Evolutionary conservation across 2,329 filamentous ascomycete species (phyloP), one percentile per base, ranked within the genome.

Genomic region (Verticillium tricorpus): DNA sequence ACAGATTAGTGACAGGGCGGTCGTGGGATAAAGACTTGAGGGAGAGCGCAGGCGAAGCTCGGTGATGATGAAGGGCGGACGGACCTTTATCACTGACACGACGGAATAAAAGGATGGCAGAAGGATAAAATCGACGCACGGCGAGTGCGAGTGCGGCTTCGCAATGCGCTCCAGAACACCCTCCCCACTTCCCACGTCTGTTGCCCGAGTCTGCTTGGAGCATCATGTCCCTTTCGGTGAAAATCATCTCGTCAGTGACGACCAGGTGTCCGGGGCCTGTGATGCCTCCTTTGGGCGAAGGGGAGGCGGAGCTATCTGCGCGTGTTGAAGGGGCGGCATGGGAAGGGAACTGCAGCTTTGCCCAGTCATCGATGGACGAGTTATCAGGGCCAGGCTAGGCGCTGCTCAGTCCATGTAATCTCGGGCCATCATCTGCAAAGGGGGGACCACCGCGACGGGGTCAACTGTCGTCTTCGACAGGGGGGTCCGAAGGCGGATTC

Each of bases 291-390:
- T 61, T 59, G 61, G 60, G 39, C 54, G 63, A 63, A 58, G 61
- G 62, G 59, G 57, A 65, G 60, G 63, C 59, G 63, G 50, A 61
- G 60, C 39, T 22, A 54, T 56, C 57, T 62, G 61, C 58, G 61
- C 56, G 64, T 58, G 61, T 34, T 59, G 45, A 59, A 63, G 52
- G 19, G 58, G 54, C 57, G 22, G 56, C 61, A 52, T 61, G 61
- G 60, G 52, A 25, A 39, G 63, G 52, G 57, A 19, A 19, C 58
- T 56, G 61, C 57, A 61, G 58, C 34, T 39, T 60, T 52, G 39
- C 63, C 75, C 75, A 78, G 74, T 77, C 71, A 77, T 67, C 70
- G 66, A 69, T 66, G 72, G 69, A 70, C 70, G 60, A 72, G 71
- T 75, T 77, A 77, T 78, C 71, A 34, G 61, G 32, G 61, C 61